Conservation (phyloP, 495 filamentous ascomycete genomes). For the Lasiosphaeria miniovina region DNA sequence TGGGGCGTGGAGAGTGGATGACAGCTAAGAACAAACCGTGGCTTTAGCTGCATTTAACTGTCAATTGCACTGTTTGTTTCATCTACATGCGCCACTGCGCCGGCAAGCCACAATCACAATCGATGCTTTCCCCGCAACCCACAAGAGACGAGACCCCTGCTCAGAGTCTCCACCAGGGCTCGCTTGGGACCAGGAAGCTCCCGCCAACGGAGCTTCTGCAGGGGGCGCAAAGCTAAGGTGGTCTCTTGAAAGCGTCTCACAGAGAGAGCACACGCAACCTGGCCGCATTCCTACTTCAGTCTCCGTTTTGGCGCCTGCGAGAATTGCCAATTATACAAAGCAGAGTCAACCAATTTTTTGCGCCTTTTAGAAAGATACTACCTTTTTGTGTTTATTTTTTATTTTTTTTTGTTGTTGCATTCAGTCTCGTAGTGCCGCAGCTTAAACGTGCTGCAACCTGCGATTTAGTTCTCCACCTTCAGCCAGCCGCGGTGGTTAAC, state of each 20-base stretch:
- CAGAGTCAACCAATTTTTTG: too few relatives aligned
- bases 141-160: background rate
- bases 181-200: background rate
- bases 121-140: constrained; percentile 3
- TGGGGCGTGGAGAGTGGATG: background rate
- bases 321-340: too few relatives aligned
- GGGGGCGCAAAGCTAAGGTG: background rate
- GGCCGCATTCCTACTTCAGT: background rate
- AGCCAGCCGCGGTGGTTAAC: background rate
- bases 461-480: constrained; percentile 12
- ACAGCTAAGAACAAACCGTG: too few relatives aligned
- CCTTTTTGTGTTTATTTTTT: background rate
- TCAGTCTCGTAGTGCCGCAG: background rate
- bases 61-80: too few relatives aligned
- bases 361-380: too few relatives aligned
- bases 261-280: background rate
- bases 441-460: background rate
- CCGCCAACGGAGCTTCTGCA: constrained; percentile 4
- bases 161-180: background rate
- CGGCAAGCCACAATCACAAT: constrained; percentile 1
- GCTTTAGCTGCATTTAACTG: too few relatives aligned
- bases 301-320: too few relatives aligned
- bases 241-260: background rate
- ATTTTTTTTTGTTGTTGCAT: background rate
- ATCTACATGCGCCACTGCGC: too few relatives aligned